Conservation (phyloP, 495 filamentous ascomycete species). For the Aspergillus nidulans region DNA sequence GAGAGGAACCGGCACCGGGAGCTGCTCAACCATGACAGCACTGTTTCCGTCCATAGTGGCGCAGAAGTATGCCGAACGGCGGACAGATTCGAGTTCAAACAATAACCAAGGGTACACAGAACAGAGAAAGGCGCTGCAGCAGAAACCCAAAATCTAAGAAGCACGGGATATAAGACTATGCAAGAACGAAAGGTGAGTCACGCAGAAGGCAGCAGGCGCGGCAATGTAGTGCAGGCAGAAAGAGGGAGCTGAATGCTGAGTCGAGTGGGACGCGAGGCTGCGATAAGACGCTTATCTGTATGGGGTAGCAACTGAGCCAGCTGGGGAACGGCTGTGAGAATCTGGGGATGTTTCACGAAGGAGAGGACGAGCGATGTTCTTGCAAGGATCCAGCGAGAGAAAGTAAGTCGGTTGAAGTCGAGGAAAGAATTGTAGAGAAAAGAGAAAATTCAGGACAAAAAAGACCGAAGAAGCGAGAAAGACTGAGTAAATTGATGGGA, state of each 20-base stretch:
- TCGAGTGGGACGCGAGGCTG: slow-evolving; percentile 14
- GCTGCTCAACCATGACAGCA: slow-evolving; percentile 14
- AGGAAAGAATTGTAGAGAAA: slow-evolving; percentile 1
- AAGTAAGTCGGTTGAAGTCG: slow-evolving; percentile 1
- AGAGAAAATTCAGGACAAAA: neutral
- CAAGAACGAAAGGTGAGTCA: neutral
- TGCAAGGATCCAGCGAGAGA: slow-evolving; percentile 8
- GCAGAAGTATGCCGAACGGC: slow-evolving; percentile 8
- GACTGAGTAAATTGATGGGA: neutral
- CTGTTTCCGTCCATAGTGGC: slow-evolving; percentile 24
- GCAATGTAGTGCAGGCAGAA: slow-evolving; percentile 8
- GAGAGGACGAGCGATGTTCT: neutral
- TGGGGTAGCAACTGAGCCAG: slow-evolving; percentile 5
- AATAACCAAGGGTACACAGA: neutral
- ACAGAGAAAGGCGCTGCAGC: neutral
- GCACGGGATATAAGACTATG: neutral
- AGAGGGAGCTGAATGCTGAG: slow-evolving; percentile 2
- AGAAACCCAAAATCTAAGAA: neutral
- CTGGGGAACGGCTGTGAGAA: neutral
- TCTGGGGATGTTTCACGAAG: slow-evolving; percentile 1
- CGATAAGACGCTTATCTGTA: slow-evolving; percentile 27
- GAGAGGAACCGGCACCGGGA: slow-evolving; percentile 13
- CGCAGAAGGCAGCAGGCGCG: slow-evolving; percentile 3
- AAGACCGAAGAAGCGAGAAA: slow-evolving; percentile 3
- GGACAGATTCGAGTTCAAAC: neutral